Base-by-base conservation (phyloP, 306 rosid genomes). In the Rubus parviflorus region DNA sequence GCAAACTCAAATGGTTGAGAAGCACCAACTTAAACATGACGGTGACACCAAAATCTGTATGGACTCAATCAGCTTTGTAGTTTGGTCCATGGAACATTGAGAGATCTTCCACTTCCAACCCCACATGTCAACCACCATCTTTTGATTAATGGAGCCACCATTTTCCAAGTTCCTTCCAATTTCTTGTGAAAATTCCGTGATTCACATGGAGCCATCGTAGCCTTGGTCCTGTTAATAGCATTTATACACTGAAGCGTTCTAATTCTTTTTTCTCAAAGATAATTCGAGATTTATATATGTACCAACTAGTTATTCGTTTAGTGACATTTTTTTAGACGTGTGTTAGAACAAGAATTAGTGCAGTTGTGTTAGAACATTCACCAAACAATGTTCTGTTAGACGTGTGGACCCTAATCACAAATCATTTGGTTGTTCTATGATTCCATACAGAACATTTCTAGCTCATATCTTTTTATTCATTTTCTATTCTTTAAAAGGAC, bases 391-490 rank as follows among this genome's bases (percentile, higher is more conserved):
- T 48, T 70, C 46, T 4, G 10, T 16, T 10, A 15, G 43, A 25
- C 43, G 74, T 23, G 60, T 16, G 45, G 60, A 70, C 74, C 60
- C 14, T 6, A 37, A 35, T 14, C 51, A 40, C 8, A n/a, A 5
- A 68, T 67, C 54, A 66, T 66, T 66, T 66, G 49, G 70, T 66
- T 66, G 49, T 41, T 51, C 8, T 41, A 66, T 41, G 71, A 66
- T 66, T 46, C 42, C 45, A 63, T 37, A 63, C 68, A 63, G 68
- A 63, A 17, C 46, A 63, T 64, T 69, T 69, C 22, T 11, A 23
- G 57, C 57, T 69, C 57, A 47, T 20, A 57, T 20, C 41, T 15
- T 22, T 64, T 17, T 10, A 3, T 48, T 23, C 23, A 17, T 16
- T 25, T 69, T 48, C 3, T 48, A 25, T 8, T 70, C 2, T 2